phyloP scores from a whole-genome alignment of 148 eudicot species.

The Rhododendron ferrugineum region DNA sequence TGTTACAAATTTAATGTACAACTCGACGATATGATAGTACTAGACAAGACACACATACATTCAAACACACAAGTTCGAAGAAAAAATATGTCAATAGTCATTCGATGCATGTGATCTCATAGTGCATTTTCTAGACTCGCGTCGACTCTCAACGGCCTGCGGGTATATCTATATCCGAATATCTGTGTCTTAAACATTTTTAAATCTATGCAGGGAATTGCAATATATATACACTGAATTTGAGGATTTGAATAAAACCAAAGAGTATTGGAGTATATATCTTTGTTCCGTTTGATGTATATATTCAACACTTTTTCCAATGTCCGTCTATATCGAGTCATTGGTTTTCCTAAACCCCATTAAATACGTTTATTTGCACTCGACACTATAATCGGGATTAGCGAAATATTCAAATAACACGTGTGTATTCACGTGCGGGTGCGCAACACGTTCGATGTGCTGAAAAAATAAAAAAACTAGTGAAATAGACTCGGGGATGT shows the following conservation, averaged over 20 bases:
- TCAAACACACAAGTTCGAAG: no score
- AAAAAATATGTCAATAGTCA: no score
- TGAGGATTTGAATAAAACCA: background rate
- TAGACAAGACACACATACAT: no score
- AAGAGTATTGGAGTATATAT: background rate
- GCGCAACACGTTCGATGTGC: background rate
- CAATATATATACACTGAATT: background rate
- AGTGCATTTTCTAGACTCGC: background rate
- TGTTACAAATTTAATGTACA: no score
- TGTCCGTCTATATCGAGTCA: background rate
- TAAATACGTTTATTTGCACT: background rate
- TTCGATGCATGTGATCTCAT: background rate
- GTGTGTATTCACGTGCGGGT: background rate
- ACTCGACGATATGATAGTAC: no score
- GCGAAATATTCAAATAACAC: background rate
- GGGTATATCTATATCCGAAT: no score
- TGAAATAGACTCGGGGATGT: background rate
- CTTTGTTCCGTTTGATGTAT: background rate
- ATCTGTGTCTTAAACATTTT: no score
- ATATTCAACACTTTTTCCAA: background rate
- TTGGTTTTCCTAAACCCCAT: background rate
- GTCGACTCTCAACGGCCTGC: background rate
- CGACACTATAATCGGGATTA: background rate
- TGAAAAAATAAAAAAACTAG: background rate
- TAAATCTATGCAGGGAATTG: background rate